A percentile compares a stretch with the other conserved stretches of the same genome.
These are phyloP conservation scores for Trichoderma erinaceum DNA, from an alignment of 495 filamentous ascomycete species.

Conservation along the genomic window DNA sequence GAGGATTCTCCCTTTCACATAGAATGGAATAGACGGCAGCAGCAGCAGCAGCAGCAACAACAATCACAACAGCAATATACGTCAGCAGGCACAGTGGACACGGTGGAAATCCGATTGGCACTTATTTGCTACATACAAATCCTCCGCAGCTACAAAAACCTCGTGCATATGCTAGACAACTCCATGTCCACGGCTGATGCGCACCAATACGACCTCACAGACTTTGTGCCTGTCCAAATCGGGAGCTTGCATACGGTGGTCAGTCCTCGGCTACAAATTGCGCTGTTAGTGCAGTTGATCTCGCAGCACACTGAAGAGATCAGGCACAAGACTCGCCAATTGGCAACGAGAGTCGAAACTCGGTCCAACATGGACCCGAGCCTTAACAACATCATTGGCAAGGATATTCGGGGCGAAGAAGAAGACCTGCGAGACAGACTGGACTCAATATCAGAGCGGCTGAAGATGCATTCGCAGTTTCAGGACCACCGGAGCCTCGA, in stretches of 20 bases:
- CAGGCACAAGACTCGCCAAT: not conserved
- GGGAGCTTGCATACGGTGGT: not conserved
- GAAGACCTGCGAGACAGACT: not conserved
- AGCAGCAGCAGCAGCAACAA: not conserved
- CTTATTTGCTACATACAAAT: constrained; percentile 4
- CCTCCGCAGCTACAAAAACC: not conserved
- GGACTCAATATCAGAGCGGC: not conserved
- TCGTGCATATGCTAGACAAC: not conserved
- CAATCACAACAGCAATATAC: not conserved
- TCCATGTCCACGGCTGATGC: not conserved
- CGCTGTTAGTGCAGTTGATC: not conserved
- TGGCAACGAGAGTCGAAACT: not conserved
- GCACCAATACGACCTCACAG: not conserved
- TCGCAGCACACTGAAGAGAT: not conserved
- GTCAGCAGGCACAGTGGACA: not conserved
- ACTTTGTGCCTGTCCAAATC: not conserved
- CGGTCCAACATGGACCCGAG: not conserved
- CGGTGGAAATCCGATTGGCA: not conserved
- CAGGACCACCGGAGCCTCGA: not conserved
- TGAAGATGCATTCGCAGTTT: not conserved
- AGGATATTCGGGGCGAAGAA: not conserved
- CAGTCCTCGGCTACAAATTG: not conserved
- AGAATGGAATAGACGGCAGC: not conserved
- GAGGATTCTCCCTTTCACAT: not conserved
- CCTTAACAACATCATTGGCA: not conserved